These are phyloP conservation scores for Friedmanniomyces simplex DNA, from an alignment of 495 filamentous ascomycete genomes.

Conservation along the genomic window DNA sequence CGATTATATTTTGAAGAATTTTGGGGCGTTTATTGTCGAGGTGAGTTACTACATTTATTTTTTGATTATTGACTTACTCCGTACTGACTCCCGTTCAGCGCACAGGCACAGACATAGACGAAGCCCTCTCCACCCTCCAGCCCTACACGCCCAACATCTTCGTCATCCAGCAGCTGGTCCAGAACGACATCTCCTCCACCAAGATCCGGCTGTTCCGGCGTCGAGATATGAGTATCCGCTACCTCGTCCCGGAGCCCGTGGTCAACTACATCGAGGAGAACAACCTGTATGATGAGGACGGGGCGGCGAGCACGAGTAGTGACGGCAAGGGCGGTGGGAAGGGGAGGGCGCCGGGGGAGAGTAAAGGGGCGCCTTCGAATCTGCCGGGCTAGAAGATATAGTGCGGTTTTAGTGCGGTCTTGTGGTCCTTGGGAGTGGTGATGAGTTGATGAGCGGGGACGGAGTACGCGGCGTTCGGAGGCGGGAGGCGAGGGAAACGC, in stretches of 20 bases:
- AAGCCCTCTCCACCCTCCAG: conserved; percentile 38
- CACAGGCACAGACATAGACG: conserved; percentile 78
- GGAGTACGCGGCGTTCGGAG: no score
- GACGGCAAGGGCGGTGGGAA: conserved; percentile 18
- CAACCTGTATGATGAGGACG: conserved; percentile 60
- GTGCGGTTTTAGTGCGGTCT: no score
- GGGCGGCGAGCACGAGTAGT: conserved; percentile 27
- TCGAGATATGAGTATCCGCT: conserved; percentile 68
- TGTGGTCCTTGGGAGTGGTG: no score
- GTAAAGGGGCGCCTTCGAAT: conserved; percentile 1
- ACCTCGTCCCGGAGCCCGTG: conserved; percentile 53
- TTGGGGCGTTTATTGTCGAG: conserved; percentile 72
- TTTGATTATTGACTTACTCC: not conserved
- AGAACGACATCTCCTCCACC: conserved; percentile 82
- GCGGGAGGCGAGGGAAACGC: no score
- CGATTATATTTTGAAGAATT: conserved; percentile 75
- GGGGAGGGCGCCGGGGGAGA: not conserved
- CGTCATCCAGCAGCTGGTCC: conserved; percentile 78
- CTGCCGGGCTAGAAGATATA: no score
- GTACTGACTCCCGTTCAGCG: conserved; percentile 46
- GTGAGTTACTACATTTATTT: conserved; percentile 1
- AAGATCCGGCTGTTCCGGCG: conserved; percentile 78
- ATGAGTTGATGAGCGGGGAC: no score
- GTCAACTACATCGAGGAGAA: conserved; percentile 72
- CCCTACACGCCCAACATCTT: conserved; percentile 70